Evolutionary conservation across 106 monocot species (phyloP).

Genomic region (Platanthera zijinensis): DNA sequence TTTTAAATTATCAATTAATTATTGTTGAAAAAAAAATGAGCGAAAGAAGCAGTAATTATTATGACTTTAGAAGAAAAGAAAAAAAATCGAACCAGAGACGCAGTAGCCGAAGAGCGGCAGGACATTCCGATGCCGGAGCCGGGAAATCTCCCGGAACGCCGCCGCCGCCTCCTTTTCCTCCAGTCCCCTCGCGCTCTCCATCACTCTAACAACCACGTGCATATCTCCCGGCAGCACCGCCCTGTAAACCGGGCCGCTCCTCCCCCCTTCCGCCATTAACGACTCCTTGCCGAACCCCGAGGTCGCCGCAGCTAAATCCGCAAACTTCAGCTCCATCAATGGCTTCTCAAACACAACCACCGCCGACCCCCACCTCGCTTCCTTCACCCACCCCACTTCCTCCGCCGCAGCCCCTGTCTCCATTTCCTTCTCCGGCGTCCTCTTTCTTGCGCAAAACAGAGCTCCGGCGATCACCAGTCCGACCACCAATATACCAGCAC

Average conservation of each 20-base stretch:
- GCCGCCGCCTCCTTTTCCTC: slow-evolving; percentile 26
- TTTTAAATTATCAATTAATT: no score
- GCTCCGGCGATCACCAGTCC: neutral
- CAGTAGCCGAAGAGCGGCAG: slow-evolving; percentile 89
- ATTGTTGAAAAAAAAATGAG: no score
- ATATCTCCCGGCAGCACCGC: slow-evolving; percentile 66
- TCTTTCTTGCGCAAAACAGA: neutral
- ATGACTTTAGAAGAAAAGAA: neutral
- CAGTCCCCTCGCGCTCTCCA: slow-evolving; percentile 20
- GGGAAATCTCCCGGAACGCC: slow-evolving; percentile 35
- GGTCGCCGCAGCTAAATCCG: slow-evolving; percentile 60
- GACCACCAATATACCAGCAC: neutral
- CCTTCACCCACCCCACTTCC: slow-evolving; percentile 41
- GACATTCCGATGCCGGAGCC: slow-evolving; percentile 62
- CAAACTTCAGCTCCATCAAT: slow-evolving; percentile 66
- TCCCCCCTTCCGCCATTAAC: slow-evolving; percentile 50
- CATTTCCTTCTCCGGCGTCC: slow-evolving; percentile 7
- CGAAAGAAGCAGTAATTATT: neutral
- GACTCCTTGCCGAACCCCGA: slow-evolving; percentile 77
- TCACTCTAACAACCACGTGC: slow-evolving; percentile 69
- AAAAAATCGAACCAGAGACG: slow-evolving; percentile 40
- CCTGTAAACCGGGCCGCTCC: slow-evolving; percentile 59
- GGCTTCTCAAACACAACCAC: slow-evolving; percentile 88
- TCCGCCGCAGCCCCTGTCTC: slow-evolving; percentile 5
- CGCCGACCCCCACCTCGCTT: slow-evolving; percentile 34